Percentiles rank a stretch among this genome's conserved stretches.
Evolutionary conservation across 1,139 yeast species (phyloP).

Genomic region (Candida sanyaensis): DNA sequence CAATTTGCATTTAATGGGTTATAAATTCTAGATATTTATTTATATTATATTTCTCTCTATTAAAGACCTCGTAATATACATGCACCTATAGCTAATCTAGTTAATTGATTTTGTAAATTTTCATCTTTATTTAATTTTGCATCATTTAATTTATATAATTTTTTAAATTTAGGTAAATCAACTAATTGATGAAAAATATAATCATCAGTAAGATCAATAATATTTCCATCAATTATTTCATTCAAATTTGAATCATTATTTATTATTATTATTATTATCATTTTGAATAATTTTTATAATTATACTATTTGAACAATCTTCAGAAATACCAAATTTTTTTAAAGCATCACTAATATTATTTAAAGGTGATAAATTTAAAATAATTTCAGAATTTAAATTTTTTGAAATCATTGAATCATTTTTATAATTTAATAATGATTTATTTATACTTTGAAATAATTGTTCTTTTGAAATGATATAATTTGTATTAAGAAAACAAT

Average conservation of each 20-base stretch:
- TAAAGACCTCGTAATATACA: conserved; percentile 37
- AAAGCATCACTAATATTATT: conserved; percentile 48
- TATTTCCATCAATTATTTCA: conserved; percentile 13
- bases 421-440: conserved; percentile 31
- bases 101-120: conserved; percentile 24
- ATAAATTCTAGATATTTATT: not conserved
- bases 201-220: conserved; percentile 25
- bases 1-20: conserved; percentile 15
- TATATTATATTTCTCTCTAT: not conserved
- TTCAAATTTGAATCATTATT: conserved; percentile 8
- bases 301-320: conserved; percentile 26
- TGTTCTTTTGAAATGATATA: conserved; percentile 42
- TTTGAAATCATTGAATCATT: conserved; percentile 37
- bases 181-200: conserved; percentile 19
- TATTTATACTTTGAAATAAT: conserved; percentile 33
- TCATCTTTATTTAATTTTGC: conserved; percentile 20
- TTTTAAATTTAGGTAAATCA: conserved; percentile 35
- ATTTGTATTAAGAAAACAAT: conserved; percentile 40
- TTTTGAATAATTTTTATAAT: conserved; percentile 32
- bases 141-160: conserved; percentile 41
- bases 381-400: conserved; percentile 44
- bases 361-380: conserved; percentile 42
- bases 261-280: too few species aligned
- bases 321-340: conserved; percentile 43
- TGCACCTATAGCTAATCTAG: conserved; percentile 41